A percentile compares a stretch with the other conserved stretches of the same genome.
Conservation (phyloP, 1,284 basidiomycete species). For the Cryptococcus sp. region DNA sequence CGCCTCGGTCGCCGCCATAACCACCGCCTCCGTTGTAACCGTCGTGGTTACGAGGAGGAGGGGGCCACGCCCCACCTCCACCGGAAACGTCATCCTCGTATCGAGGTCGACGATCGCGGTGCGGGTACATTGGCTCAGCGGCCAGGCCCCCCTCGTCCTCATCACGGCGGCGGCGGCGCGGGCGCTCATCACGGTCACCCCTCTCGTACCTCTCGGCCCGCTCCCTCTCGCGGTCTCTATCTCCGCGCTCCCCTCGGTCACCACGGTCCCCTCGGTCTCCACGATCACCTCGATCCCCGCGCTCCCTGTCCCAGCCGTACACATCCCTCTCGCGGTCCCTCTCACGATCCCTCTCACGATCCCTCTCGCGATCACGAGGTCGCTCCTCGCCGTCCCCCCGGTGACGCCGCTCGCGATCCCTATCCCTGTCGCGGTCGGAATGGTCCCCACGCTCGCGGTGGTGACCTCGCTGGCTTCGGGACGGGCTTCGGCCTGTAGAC, state of each 20-base stretch:
- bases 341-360: constrained; percentile 9
- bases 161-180: constrained; percentile 19
- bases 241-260: constrained; percentile 6
- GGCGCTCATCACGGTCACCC: constrained; percentile 15
- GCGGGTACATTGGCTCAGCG: constrained; percentile 20
- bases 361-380: constrained; percentile 8
- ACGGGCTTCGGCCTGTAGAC: background rate
- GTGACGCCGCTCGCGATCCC: constrained; percentile 8
- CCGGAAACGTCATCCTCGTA: constrained; percentile 13
- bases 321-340: constrained; percentile 12
- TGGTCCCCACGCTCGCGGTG: constrained; percentile 7
- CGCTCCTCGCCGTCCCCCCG: constrained; percentile 5
- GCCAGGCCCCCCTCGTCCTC: constrained; percentile 19
- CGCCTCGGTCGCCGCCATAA: constrained; percentile 1
- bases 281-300: constrained; percentile 2
- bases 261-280: constrained; percentile 7
- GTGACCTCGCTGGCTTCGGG: constrained; percentile 22
- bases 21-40: constrained; percentile 4
- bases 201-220: constrained; percentile 12
- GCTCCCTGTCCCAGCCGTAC: constrained; percentile 6
- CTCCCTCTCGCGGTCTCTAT: constrained; percentile 16
- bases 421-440: constrained; percentile 9
- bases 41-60: background rate
- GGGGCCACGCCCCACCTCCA: no score
- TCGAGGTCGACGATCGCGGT: constrained; percentile 22